Evolutionary conservation across 176 grass and related monocot genomes (phyloP).

Genomic region (Secale cereale): DNA sequence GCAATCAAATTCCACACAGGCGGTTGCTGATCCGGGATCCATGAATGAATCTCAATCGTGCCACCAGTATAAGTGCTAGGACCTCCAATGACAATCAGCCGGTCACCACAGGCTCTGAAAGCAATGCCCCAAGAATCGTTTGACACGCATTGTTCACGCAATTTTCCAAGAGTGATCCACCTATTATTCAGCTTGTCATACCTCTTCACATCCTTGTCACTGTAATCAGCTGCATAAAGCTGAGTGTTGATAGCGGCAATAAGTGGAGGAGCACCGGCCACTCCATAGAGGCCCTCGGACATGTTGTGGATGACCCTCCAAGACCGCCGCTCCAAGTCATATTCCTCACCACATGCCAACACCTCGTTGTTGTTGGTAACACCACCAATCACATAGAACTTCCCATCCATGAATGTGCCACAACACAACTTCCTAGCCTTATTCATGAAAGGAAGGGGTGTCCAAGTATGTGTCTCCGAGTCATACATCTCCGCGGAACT

Average conservation of each 20-base stretch:
- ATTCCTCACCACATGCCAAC: slow-evolving; percentile 51
- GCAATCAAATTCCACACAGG: slow-evolving; percentile 50
- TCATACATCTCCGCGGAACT: slow-evolving; percentile 46
- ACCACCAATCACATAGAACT: too few relatives aligned
- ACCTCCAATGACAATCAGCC: slow-evolving; percentile 46
- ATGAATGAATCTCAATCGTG: slow-evolving; percentile 48
- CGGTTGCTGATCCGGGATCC: slow-evolving; percentile 32
- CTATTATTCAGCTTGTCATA: slow-evolving; percentile 43
- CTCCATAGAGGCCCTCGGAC: slow-evolving; percentile 29
- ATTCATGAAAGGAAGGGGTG: too few relatives aligned
- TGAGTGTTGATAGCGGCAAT: slow-evolving; percentile 57
- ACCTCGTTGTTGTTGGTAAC: too few relatives aligned
- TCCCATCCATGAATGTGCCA: too few relatives aligned
- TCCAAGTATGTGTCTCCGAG: too few relatives aligned
- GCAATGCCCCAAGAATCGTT: slow-evolving; percentile 47
- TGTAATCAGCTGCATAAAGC: slow-evolving; percentile 51
- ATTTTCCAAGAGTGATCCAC: slow-evolving; percentile 52
- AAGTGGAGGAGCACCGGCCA: slow-evolving; percentile 38
- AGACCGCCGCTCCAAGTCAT: slow-evolving; percentile 40
- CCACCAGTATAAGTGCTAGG: too few relatives aligned
- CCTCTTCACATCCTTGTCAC: slow-evolving; percentile 33
- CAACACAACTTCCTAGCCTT: too few relatives aligned
- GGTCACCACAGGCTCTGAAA: slow-evolving; percentile 48
- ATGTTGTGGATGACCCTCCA: too few relatives aligned
- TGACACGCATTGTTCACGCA: slow-evolving; percentile 44